Evolutionary conservation across 2,329 filamentous ascomycete genomes (phyloP).

Genomic region (Lecanicillium sp.): DNA sequence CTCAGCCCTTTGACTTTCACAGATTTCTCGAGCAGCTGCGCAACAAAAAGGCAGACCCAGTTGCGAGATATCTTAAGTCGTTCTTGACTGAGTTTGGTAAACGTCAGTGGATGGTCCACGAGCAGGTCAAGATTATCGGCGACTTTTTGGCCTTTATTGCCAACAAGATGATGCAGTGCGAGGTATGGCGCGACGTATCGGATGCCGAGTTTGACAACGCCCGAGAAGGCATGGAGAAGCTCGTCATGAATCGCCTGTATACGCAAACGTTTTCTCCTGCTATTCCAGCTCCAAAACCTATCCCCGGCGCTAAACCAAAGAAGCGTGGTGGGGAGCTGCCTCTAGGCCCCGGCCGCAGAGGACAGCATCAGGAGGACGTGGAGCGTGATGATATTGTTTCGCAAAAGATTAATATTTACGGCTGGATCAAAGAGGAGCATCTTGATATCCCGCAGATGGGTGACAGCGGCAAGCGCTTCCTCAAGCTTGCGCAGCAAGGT

Average conservation of each 20-base stretch:
- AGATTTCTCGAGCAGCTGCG: slow-evolving; percentile 91
- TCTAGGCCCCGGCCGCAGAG: slow-evolving; percentile 74
- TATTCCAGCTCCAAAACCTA: slow-evolving; percentile 72
- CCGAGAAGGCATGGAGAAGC: slow-evolving; percentile 96
- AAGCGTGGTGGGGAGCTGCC: slow-evolving; percentile 59
- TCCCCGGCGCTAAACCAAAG: slow-evolving; percentile 59
- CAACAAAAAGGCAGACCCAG: slow-evolving; percentile 95
- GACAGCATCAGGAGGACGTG: slow-evolving; percentile 96
- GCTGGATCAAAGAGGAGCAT: slow-evolving; percentile 89
- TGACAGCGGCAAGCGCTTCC: slow-evolving; percentile 80
- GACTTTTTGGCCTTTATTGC: slow-evolving; percentile 95
- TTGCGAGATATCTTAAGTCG: slow-evolving; percentile 89
- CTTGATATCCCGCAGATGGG: slow-evolving; percentile 81
- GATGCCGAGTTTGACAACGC: slow-evolving; percentile 98
- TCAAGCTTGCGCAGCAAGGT: slow-evolving; percentile 84
- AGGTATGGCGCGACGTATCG: slow-evolving; percentile 92
- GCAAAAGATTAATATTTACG: slow-evolving; percentile 95
- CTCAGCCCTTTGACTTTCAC: slow-evolving; percentile 93
- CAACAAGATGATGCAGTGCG: slow-evolving; percentile 96
- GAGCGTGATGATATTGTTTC: slow-evolving; percentile 92
- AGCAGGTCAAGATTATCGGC: slow-evolving; percentile 97
- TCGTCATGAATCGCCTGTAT: slow-evolving; percentile 97
- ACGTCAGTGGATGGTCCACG: slow-evolving; percentile 98
- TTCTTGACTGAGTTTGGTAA: slow-evolving; percentile 94
- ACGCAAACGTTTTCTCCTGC: slow-evolving; percentile 93